Evolutionary conservation across 495 filamentous ascomycete genomes (phyloP).

Genomic region (Haplographium delicatum): DNA sequence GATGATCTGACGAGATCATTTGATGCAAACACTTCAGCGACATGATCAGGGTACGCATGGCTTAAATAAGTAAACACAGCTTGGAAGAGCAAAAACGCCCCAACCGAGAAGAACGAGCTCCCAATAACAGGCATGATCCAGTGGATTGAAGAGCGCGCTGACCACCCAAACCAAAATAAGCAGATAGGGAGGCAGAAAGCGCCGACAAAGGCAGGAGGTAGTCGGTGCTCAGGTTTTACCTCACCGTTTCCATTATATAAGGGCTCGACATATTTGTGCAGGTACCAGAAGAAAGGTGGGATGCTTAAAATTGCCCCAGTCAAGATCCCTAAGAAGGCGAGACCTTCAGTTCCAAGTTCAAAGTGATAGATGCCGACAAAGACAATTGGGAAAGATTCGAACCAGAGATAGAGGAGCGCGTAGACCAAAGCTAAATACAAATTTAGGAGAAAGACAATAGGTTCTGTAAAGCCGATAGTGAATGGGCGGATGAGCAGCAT

Average conservation of each 20-base stretch:
- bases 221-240: conserved; percentile 41
- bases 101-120: conserved; percentile 45
- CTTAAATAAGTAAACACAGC: conserved; percentile 37
- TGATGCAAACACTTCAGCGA: conserved; percentile 42
- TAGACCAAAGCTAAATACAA: conserved; percentile 52
- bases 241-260: conserved; percentile 31
- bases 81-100: conserved; percentile 53
- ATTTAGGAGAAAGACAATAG: conserved; percentile 40
- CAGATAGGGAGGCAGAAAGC: conserved; percentile 45
- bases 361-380: conserved; percentile 48
- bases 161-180: conserved; percentile 58
- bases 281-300: conserved; percentile 26
- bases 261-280: conserved; percentile 20
- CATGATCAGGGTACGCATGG: conserved; percentile 34
- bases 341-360: conserved; percentile 40
- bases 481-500: conserved; percentile 24
- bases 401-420: conserved; percentile 52
- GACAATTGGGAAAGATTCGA: conserved; percentile 48
- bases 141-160: conserved; percentile 27
- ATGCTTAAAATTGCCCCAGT: conserved; percentile 37
- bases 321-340: conserved; percentile 51
- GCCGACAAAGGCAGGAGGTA: conserved; percentile 50
- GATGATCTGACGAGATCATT: conserved; percentile 39
- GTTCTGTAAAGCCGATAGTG: conserved; percentile 53
- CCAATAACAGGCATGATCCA: conserved; percentile 34